A percentile compares a stretch with the other conserved stretches of the same genome.
Conservation (phyloP, 306 rosid genomes). For the Adenanthera pavonina region DNA sequence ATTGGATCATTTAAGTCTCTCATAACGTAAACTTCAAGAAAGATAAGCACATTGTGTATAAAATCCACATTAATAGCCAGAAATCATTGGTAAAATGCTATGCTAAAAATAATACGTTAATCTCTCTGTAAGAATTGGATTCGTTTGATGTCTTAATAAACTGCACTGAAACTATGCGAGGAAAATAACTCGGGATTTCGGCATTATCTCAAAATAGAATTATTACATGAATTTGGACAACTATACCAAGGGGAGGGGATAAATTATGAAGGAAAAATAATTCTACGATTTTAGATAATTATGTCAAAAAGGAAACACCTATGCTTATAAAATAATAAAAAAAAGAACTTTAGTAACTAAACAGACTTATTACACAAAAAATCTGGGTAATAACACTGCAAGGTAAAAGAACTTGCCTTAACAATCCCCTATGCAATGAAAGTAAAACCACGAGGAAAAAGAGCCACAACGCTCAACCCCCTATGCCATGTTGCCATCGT, state of each 20-base stretch:
- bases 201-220: conserved; percentile 24
- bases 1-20: no score
- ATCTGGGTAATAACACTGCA: conserved; percentile 31
- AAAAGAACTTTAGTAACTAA: conserved; percentile 15
- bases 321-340: background rate
- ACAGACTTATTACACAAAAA: conserved; percentile 45
- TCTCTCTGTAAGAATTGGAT: no score
- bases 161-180: conserved; percentile 1
- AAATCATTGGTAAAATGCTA: no score
- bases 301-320: conserved; percentile 2
- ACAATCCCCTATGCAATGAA: conserved; percentile 42
- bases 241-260: conserved; percentile 14
- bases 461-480: conserved; percentile 40
- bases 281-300: conserved; percentile 26
- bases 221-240: conserved; percentile 30
- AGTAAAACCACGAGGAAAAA: background rate
- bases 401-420: conserved; percentile 37
- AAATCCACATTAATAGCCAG: no score
- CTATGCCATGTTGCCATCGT: conserved; percentile 34
- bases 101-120: no score
- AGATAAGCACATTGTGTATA: no score
- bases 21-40: no score
- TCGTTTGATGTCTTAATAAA: background rate
- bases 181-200: background rate
- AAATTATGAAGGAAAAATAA: background rate